Evolutionary conservation across 371 early-diverging fungal genomes (phyloP).

Genomic region (Gilbertella persicaria): DNA sequence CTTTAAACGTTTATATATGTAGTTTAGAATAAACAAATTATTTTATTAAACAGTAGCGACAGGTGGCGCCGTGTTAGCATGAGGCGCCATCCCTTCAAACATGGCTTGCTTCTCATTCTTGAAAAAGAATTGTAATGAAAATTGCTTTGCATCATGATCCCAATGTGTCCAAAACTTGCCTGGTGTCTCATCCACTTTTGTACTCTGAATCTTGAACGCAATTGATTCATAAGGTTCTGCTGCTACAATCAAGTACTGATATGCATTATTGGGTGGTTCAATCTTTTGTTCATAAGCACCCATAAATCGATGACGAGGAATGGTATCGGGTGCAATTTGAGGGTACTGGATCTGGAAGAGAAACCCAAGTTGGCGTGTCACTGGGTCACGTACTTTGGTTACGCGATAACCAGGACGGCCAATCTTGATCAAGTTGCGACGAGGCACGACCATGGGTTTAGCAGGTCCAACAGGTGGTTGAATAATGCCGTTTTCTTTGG

Average conservation of each 20-base stretch:
- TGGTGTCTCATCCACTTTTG: slow-evolving; percentile 85
- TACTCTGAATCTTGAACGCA: slow-evolving; percentile 92
- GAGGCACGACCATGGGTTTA: slow-evolving; percentile 42
- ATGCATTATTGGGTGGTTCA: slow-evolving; percentile 86
- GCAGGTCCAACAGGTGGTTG: slow-evolving; percentile 58
- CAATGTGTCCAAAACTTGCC: slow-evolving; percentile 92
- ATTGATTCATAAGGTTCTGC: slow-evolving; percentile 98
- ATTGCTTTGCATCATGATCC: slow-evolving; percentile 91
- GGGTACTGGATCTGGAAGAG: slow-evolving; percentile 95
- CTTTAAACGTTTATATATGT: too few relatives aligned
- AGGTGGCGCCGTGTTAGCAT: slow-evolving; percentile 15
- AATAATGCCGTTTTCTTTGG: slow-evolving; percentile 64
- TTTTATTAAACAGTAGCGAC: slow-evolving; percentile 16
- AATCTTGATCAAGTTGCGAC: slow-evolving; percentile 85
- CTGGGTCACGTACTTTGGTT: slow-evolving; percentile 90
- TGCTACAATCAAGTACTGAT: slow-evolving; percentile 93
- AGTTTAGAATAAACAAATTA: too few relatives aligned
- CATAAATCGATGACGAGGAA: slow-evolving; percentile 96
- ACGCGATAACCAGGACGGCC: slow-evolving; percentile 98
- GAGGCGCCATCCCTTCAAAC: slow-evolving; percentile 28
- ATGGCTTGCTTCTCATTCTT: slow-evolving; percentile 27
- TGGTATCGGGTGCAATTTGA: slow-evolving; percentile 76
- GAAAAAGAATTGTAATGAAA: slow-evolving; percentile 89
- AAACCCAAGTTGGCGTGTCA: slow-evolving; percentile 85
- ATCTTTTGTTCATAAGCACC: slow-evolving; percentile 94